Evolutionary conservation across 495 filamentous ascomycete genomes (phyloP).

Genomic region (Trichocladium uniseriatum): DNA sequence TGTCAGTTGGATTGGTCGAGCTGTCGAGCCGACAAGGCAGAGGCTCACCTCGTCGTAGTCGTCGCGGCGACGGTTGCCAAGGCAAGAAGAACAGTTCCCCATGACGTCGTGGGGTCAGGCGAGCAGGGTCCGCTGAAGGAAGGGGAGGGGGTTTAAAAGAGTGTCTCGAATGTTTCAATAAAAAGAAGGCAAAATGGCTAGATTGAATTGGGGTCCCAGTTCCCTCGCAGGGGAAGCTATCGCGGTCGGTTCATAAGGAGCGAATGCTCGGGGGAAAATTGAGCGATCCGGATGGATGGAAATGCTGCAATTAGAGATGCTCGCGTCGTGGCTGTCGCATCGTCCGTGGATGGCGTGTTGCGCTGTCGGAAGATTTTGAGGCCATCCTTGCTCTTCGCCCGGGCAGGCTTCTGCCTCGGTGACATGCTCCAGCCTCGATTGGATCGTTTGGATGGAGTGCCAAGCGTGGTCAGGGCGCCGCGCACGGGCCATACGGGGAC

Average conservation of each 20-base stretch:
- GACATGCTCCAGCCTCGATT: too few relatives aligned
- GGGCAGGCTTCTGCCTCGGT: too few relatives aligned
- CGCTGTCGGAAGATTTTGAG: background rate
- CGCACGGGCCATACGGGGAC: too few relatives aligned
- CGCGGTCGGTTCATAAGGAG: conserved; percentile 26
- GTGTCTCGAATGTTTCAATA: conserved; percentile 4
- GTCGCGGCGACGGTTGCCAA: conserved; percentile 34
- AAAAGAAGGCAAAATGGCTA: background rate
- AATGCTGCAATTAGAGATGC: background rate
- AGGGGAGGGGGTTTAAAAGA: too few relatives aligned
- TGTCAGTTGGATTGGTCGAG: conserved; percentile 2
- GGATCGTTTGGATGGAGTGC: too few relatives aligned
- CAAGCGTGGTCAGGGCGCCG: too few relatives aligned
- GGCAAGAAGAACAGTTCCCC: conserved; percentile 40
- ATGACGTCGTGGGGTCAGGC: conserved; percentile 20
- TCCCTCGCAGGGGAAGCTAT: conserved; percentile 18
- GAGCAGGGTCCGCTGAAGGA: too few relatives aligned
- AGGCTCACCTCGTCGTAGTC: conserved; percentile 33
- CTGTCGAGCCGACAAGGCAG: background rate
- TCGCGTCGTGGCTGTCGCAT: background rate
- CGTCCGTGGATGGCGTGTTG: background rate
- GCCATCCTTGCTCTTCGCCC: too few relatives aligned
- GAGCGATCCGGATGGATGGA: background rate
- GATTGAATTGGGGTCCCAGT: too few relatives aligned
- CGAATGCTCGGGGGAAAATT: conserved; percentile 7